Evolutionary conservation across 176 grass and related monocot genomes (phyloP), one percentile per base, ranked within the genome.

Genomic region (Juncus inflexus): DNA sequence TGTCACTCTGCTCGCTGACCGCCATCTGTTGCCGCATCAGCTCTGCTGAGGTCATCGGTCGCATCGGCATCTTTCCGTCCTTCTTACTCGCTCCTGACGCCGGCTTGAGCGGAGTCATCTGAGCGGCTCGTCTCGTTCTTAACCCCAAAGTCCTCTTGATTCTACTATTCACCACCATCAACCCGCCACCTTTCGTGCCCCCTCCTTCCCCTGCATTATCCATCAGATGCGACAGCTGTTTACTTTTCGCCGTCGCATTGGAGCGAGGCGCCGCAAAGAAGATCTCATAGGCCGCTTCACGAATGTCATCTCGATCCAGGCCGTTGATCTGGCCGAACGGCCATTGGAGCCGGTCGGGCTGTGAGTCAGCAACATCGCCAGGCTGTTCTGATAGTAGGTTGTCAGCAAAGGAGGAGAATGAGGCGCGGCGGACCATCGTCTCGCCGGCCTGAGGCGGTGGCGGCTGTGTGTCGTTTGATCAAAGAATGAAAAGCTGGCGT

Each of bases 21-120:
- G 80, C 74, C 77, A 84, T 77, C 62, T 89, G 81, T 39, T 58
- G 74, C 55, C 80, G 73, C 81, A 89, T 89, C 36, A 89, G 77
- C 81, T 89, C 86, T n/a, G 73, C 77, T 50, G 81, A 81, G 1
- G 79, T 77, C 79, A 83, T 80, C 0, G 72, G 76, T 0, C 75
- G 70, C 12, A 19, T 43, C 9, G 19, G 37, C 7, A 58, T 42
- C 14, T 78, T 60, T 36, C n/a, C 64, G 10, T 71, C 66, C 50
- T 37, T 28, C 37, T 59, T 69, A 53, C 78, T 54, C 3, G 61
- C 56, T 5, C 57, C 62, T 41, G 56, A 63, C 77, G 72, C 83
- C 1, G 74, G 72, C 74, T 77, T 64, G 77, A 73, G 80, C 0
- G 74, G 72, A 63, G 77, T 73, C 40, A 74, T 60, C 52, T 61